Evolutionary conservation across 768 basidiomycete genomes (phyloP).

Genomic region (Dentipellis fragilis): DNA sequence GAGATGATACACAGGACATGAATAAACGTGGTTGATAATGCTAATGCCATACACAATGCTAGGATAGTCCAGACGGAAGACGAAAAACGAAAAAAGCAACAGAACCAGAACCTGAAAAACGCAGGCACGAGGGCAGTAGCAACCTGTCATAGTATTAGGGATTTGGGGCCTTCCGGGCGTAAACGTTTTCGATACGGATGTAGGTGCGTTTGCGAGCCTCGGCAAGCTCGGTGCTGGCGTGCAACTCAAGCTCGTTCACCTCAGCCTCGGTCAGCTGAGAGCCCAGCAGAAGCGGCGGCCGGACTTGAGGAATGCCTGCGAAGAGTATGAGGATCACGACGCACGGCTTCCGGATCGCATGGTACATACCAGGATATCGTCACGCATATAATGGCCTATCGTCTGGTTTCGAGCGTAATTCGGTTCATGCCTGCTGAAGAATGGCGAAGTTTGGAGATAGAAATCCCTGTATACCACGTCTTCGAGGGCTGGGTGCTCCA

Average conservation of each 20-base stretch:
- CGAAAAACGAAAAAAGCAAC: not conserved
- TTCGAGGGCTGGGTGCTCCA: slow-evolving; percentile 45
- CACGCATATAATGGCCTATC: slow-evolving; percentile 30
- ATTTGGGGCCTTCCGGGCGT: slow-evolving; percentile 38
- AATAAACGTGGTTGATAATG: not conserved
- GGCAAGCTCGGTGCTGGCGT: slow-evolving; percentile 41
- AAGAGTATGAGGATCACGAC: not conserved
- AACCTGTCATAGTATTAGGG: not conserved
- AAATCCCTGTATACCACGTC: slow-evolving; percentile 46
- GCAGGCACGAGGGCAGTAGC: not conserved
- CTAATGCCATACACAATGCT: not conserved
- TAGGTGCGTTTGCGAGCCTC: slow-evolving; percentile 37
- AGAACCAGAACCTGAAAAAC: not conserved
- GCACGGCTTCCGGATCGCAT: not conserved
- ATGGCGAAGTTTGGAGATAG: slow-evolving; percentile 56
- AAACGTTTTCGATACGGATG: slow-evolving; percentile 49
- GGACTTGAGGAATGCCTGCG: slow-evolving; percentile 53
- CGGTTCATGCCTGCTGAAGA: slow-evolving; percentile 22
- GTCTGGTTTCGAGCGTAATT: slow-evolving; percentile 14
- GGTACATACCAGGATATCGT: slow-evolving; percentile 44
- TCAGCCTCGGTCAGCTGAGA: slow-evolving; percentile 45
- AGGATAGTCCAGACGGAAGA: not conserved
- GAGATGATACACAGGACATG: too few species aligned
- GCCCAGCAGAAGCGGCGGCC: slow-evolving; percentile 59
- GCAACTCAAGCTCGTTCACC: slow-evolving; percentile 42